phyloP scores from a whole-genome alignment of 768 basidiomycete genomes.

The Mycena epipterygia region DNA sequence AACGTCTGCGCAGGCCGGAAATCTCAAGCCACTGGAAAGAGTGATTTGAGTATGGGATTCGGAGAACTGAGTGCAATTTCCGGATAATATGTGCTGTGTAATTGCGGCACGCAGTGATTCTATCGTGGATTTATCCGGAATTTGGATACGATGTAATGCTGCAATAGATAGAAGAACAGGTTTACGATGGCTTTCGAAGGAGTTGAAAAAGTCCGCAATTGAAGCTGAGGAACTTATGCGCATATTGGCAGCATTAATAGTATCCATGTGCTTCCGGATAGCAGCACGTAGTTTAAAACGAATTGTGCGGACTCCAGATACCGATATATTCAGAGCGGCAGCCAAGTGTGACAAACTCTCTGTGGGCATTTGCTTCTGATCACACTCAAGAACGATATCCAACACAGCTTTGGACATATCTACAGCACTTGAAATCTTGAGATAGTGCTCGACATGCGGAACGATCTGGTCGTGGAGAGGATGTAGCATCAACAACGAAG shows the following conservation, averaged over 20 bases:
- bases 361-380: too few relatives aligned
- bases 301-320: conserved; percentile 8
- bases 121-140: neutral
- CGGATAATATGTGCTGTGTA: neutral
- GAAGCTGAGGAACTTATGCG: neutral
- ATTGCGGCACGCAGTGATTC: neutral
- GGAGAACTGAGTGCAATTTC: neutral
- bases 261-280: neutral
- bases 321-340: conserved; percentile 7
- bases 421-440: neutral
- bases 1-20: neutral
- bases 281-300: conserved; percentile 15
- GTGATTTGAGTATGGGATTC: neutral
- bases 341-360: conserved; percentile 8
- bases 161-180: neutral
- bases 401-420: conserved; percentile 4
- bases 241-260: neutral
- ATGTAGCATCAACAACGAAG: neutral
- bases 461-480: neutral
- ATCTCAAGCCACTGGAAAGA: neutral
- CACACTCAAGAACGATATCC: neutral
- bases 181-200: conserved; percentile 11
- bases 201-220: conserved; percentile 7
- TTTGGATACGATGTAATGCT: neutral
- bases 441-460: neutral